Base-by-base conservation (phyloP, 805 yeast genomes). In the Priceomyces castillae region DNA sequence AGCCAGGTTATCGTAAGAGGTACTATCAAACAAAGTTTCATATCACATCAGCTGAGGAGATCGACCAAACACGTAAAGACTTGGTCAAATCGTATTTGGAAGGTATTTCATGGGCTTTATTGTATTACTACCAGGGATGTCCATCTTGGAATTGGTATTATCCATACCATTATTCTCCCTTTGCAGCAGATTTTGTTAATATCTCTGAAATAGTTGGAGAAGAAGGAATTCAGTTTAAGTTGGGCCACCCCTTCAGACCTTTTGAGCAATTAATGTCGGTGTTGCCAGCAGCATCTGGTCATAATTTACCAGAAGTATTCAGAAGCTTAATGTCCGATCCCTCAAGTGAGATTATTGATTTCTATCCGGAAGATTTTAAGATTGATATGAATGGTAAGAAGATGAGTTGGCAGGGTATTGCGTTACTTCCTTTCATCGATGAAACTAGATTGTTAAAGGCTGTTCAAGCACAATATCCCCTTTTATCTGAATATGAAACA, bases 111-210 rank as follows among this genome's bases (percentile, higher is more conserved):
- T 94, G 99, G 99, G 96, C 84, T 1, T 71, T 94, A 50, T 66
- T 88, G 42, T 94, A 94, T 62, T 94, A 94, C 66, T 92, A 88
- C 63, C 98, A 94, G 64, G 98, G 97, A 2, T 92, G 98, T 67
- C 96, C 96, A 0, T 92, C 98, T 0, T 94, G 99, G 99, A 83
- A 83, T 43, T 94, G 99, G 99, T 94, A 81, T 63, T 94, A 84
- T 56, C 99, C 98, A 0, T 92, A 84, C 61, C 98, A 94, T 59
- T 95, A 94, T 67, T 98, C 99, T 0, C 99, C 99, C 17, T 90
- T 94, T 73, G 98, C 97, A 0, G 77, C 84, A 4, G 99, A 94
- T 62, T 86, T 94, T 56, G 71, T 63, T 2, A 78, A 81, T 37
- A 57, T 85, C 34, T 59, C 62, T 9, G 77, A 73, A 6, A 58